phyloP scores from a whole-genome alignment of 257 asterid genomes.

The Capsicum chinense region DNA sequence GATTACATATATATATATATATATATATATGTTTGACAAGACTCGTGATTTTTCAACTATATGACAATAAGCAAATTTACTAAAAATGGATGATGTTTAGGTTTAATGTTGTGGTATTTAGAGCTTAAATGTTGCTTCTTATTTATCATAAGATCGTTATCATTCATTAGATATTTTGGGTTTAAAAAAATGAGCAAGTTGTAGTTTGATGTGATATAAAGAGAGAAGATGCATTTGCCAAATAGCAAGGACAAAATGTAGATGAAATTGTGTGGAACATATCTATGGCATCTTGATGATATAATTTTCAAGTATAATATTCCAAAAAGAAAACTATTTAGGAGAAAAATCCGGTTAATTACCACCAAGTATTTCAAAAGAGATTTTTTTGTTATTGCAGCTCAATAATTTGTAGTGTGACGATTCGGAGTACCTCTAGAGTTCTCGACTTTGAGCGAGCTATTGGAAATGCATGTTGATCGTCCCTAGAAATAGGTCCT shows the following conservation, averaged over 20 bases:
- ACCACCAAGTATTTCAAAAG: neutral
- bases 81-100: neutral
- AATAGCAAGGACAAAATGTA: slow-evolving; percentile 23
- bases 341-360: neutral
- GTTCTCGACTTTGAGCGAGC: too few species aligned
- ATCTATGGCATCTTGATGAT: neutral
- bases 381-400: too few species aligned
- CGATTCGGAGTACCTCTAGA: neutral
- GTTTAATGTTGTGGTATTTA: neutral
- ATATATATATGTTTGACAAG: neutral
- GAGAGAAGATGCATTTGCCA: slow-evolving; percentile 20
- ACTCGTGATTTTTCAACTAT: neutral
- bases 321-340: neutral
- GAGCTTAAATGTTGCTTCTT: neutral
- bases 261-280: neutral
- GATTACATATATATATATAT: too few species aligned
- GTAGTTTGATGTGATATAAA: slow-evolving; percentile 20
- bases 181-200: neutral
- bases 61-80: neutral
- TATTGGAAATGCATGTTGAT: too few species aligned
- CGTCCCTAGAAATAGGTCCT: neutral
- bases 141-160: neutral
- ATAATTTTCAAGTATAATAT: neutral
- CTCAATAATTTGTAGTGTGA: neutral
- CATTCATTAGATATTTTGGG: neutral